Evolutionary conservation across 306 rosid species (phyloP).

Genomic region (Prunus mume): DNA sequence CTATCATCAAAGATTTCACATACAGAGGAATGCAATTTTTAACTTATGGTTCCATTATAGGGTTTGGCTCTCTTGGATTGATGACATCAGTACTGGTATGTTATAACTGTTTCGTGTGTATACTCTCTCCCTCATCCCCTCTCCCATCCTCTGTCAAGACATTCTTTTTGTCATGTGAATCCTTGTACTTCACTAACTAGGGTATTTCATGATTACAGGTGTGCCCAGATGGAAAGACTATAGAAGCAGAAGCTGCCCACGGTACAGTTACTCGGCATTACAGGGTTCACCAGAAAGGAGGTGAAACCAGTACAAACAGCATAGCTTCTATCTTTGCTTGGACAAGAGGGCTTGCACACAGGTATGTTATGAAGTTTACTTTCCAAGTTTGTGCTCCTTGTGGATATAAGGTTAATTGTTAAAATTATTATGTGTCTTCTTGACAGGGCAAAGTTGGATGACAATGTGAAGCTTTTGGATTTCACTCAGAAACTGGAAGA

Average conservation of each 20-base stretch:
- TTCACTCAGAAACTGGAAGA: conserved; percentile 78
- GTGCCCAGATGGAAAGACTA: conserved; percentile 97
- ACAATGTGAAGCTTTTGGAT: conserved; percentile 59
- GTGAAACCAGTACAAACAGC: conserved; percentile 99
- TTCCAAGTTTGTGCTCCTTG: neutral
- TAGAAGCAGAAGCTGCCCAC: conserved; percentile 98
- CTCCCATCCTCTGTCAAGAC: neutral
- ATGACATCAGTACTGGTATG: conserved; percentile 98
- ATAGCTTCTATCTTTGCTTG: conserved; percentile 98
- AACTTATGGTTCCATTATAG: conserved; percentile 40
- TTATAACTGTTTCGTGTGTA: conserved; percentile 5
- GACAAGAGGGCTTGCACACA: conserved; percentile 90
- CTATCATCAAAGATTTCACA: neutral
- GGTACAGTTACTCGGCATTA: conserved; percentile 94
- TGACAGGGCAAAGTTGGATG: conserved; percentile 89
- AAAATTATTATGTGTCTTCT: neutral
- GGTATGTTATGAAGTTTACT: conserved; percentile 39
- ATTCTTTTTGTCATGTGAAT: neutral
- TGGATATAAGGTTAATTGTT: neutral
- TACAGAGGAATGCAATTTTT: neutral
- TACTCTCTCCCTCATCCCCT: neutral
- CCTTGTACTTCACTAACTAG: conserved; percentile 9
- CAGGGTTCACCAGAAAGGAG: conserved; percentile 92
- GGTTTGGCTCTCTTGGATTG: conserved; percentile 98
- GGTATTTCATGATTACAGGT: conserved; percentile 46